Evolutionary conservation across 2,329 filamentous ascomycete species (phyloP).

Genomic region (Gnomoniopsis smithogilvyi): DNA sequence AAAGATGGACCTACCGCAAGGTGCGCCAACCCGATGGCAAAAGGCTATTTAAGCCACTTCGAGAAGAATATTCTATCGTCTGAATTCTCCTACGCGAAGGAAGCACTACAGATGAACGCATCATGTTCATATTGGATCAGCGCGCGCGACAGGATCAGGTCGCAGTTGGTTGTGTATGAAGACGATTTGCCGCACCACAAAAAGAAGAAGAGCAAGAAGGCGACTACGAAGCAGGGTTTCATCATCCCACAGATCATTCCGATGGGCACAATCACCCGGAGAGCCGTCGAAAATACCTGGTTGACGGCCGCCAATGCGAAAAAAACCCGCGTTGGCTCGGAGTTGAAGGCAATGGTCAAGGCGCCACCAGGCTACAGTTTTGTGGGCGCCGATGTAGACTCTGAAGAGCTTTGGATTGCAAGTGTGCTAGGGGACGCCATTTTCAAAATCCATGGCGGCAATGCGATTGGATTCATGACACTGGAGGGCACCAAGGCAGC

Average conservation of each 20-base stretch:
- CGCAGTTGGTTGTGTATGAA: slow-evolving; percentile 92
- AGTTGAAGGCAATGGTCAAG: slow-evolving; percentile 94
- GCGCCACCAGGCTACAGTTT: slow-evolving; percentile 89
- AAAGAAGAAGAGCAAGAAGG: slow-evolving; percentile 16
- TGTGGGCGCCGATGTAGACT: slow-evolving; percentile 96
- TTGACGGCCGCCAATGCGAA: slow-evolving; percentile 97
- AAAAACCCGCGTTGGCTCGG: slow-evolving; percentile 90
- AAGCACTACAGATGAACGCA: slow-evolving; percentile 96
- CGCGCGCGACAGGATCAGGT: slow-evolving; percentile 85
- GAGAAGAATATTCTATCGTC: slow-evolving; percentile 86
- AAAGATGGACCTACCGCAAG: slow-evolving; percentile 87
- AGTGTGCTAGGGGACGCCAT: slow-evolving; percentile 91
- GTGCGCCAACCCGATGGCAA: slow-evolving; percentile 85
- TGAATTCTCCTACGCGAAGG: slow-evolving; percentile 85
- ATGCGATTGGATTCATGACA: slow-evolving; percentile 98
- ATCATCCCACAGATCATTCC: slow-evolving; percentile 95
- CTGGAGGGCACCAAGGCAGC: slow-evolving; percentile 92
- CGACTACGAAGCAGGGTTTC: slow-evolving; percentile 56
- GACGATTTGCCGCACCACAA: slow-evolving; percentile 45
- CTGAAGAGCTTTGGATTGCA: slow-evolving; percentile 96
- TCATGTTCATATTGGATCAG: slow-evolving; percentile 99
- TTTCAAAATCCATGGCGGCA: slow-evolving; percentile 92
- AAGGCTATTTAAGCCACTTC: slow-evolving; percentile 86
- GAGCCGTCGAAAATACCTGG: slow-evolving; percentile 97
- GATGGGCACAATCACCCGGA: slow-evolving; percentile 94